phyloP scores from a whole-genome alignment of 108 stramenopile genomes.

The Pseudonitzschia multistriata region DNA sequence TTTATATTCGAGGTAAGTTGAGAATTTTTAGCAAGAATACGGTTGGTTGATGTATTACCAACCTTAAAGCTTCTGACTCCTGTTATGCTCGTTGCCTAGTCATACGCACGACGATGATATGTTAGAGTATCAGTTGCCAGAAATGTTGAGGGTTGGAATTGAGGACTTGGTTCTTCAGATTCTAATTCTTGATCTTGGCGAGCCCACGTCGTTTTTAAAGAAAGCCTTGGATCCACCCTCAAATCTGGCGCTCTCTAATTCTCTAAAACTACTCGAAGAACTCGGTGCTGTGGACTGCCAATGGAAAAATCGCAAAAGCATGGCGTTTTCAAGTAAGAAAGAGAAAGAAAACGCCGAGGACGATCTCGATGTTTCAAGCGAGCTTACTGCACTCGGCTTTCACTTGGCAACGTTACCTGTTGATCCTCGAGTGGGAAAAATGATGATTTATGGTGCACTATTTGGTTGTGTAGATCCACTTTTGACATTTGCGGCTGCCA shows the following conservation, averaged over 20 bases:
- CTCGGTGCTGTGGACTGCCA: constrained; percentile 63
- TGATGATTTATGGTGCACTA: constrained; percentile 80
- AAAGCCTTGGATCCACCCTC: constrained; percentile 77
- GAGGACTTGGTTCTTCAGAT: constrained; percentile 90
- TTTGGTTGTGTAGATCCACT: constrained; percentile 85
- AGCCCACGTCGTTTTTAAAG: constrained; percentile 54
- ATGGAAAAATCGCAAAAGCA: constrained; percentile 26
- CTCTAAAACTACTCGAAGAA: constrained; percentile 58
- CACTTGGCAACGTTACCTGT: constrained; percentile 86
- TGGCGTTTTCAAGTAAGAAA: background rate
- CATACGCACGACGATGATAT: constrained; percentile 56
- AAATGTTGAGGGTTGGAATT: constrained; percentile 88
- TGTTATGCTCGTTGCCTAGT: background rate
- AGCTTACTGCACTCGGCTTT: constrained; percentile 88
- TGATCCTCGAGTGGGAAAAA: constrained; percentile 90
- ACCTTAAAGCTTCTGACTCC: background rate
- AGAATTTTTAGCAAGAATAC: background rate
- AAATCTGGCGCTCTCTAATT: constrained; percentile 52
- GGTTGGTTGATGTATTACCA: background rate
- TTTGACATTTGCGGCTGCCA: constrained; percentile 81
- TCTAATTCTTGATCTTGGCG: constrained; percentile 69
- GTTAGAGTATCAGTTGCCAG: constrained; percentile 75
- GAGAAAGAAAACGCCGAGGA: constrained; percentile 5
- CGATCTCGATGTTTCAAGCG: constrained; percentile 33
- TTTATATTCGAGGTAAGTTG: constrained; percentile 52